These are phyloP conservation scores for Aquilaria agallochum DNA, from an alignment of 441 rosid species.

Conservation along the genomic window DNA sequence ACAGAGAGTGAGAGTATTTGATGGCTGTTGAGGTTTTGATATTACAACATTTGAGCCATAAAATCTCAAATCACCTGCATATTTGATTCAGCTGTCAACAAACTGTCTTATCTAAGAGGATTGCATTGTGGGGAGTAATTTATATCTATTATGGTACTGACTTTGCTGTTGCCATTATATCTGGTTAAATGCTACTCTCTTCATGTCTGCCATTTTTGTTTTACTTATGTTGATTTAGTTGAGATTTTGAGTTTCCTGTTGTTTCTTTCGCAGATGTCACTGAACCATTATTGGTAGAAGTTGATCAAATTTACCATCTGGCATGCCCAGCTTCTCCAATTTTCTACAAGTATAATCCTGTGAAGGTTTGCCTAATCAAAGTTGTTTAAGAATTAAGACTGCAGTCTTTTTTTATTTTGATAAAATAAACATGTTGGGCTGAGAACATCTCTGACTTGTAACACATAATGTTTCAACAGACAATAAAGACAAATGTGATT, in stretches of 20 bases:
- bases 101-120: no score
- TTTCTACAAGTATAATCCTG: constrained; percentile 95
- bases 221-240: constrained; percentile 6
- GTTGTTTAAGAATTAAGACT: not conserved
- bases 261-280: constrained; percentile 61
- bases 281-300: constrained; percentile 79
- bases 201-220: not conserved
- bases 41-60: no score
- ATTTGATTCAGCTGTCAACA: not conserved
- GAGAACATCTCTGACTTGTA: constrained; percentile 13
- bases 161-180: no score
- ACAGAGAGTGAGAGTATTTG: no score
- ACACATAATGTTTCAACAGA: constrained; percentile 35
- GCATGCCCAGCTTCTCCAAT: constrained; percentile 99
- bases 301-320: constrained; percentile 94
- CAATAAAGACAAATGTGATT: constrained; percentile 93
- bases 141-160: no score
- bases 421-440: not conserved
- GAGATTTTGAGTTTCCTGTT: not conserved
- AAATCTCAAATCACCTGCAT: not conserved
- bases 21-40: no score
- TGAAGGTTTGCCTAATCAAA: constrained; percentile 56
- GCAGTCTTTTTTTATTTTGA: not conserved
- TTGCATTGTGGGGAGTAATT: no score
- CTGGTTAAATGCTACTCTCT: no score